Percentiles rank a stretch among this genome's conserved stretches.
Evolutionary conservation across 2,329 filamentous ascomycete species (phyloP).

Genomic region (Stagonosporopsis tanaceti): DNA sequence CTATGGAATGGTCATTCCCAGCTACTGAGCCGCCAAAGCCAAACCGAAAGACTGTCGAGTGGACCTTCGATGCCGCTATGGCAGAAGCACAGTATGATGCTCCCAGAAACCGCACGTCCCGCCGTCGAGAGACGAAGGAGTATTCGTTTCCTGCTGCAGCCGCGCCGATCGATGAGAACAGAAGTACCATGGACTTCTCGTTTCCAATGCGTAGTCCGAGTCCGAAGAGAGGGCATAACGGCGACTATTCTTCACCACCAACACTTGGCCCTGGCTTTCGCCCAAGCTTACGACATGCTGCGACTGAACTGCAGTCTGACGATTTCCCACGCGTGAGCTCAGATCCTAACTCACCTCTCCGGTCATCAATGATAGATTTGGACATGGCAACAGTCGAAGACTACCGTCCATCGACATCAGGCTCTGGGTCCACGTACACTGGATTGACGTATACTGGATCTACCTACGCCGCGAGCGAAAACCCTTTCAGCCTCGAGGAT

Average conservation of each 20-base stretch:
- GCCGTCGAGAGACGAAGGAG: constrained; percentile 46
- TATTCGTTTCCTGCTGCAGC: constrained; percentile 35
- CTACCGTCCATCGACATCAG: constrained; percentile 55
- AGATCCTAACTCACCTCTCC: constrained; percentile 44
- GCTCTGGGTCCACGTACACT: constrained; percentile 42
- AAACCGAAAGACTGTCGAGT: constrained; percentile 56
- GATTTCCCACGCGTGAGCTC: constrained; percentile 49
- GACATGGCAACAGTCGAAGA: constrained; percentile 52
- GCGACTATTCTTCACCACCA: constrained; percentile 37
- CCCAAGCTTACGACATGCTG: constrained; percentile 51
- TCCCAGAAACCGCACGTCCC: constrained; percentile 42
- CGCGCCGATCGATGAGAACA: constrained; percentile 32
- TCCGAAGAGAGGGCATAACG: constrained; percentile 24
- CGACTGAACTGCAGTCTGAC: constrained; percentile 52
- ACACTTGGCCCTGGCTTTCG: constrained; percentile 48
- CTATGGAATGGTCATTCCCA: constrained; percentile 58
- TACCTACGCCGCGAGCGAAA: constrained; percentile 51
- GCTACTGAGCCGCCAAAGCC: constrained; percentile 44
- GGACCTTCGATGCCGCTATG: constrained; percentile 58
- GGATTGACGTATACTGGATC: constrained; percentile 37
- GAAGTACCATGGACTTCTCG: constrained; percentile 47
- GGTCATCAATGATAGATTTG: constrained; percentile 56
- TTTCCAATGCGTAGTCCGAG: constrained; percentile 46
- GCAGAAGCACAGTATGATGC: constrained; percentile 47
- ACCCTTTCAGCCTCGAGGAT: constrained; percentile 61